Percentiles rank a stretch among this genome's conserved stretches.
Conservation (phyloP, 2,329 filamentous ascomycete species). For the Coniochaeta hoffmannii region DNA sequence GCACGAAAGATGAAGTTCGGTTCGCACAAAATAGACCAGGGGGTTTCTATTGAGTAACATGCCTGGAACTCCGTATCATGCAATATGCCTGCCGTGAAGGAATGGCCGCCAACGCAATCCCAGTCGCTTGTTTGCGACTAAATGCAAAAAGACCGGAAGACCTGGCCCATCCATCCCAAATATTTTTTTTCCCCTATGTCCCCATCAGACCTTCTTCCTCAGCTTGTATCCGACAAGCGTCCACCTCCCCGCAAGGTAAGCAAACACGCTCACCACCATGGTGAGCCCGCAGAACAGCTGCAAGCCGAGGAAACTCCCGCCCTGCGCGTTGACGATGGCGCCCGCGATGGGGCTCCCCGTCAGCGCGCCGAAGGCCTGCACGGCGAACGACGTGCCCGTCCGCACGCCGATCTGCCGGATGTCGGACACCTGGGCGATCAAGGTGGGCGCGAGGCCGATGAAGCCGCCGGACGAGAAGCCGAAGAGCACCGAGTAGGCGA, state of each 20-base stretch:
- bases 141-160: not conserved
- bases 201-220: not conserved
- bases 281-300: constrained; percentile 50
- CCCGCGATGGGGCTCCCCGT: constrained; percentile 53
- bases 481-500: constrained; percentile 55
- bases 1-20: too few relatives aligned
- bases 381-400: constrained; percentile 48
- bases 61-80: too few relatives aligned
- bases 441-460: constrained; percentile 48
- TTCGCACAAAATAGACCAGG: too few relatives aligned
- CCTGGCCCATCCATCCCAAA: not conserved
- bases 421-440: constrained; percentile 54
- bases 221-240: constrained; percentile 17
- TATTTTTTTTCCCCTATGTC: not conserved
- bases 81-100: too few relatives aligned
- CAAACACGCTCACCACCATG: constrained; percentile 18
- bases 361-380: constrained; percentile 48
- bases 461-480: constrained; percentile 60
- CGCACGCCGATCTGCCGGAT: constrained; percentile 52
- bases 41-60: too few relatives aligned
- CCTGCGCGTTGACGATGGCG: constrained; percentile 32
- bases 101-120: too few relatives aligned
- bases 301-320: constrained; percentile 40
- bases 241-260: constrained; percentile 17
- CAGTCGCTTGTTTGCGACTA: too few relatives aligned